These are phyloP conservation scores for Plasmopara halstedii DNA, from an alignment of 352 stramenopile genomes.

Conservation along the genomic window DNA sequence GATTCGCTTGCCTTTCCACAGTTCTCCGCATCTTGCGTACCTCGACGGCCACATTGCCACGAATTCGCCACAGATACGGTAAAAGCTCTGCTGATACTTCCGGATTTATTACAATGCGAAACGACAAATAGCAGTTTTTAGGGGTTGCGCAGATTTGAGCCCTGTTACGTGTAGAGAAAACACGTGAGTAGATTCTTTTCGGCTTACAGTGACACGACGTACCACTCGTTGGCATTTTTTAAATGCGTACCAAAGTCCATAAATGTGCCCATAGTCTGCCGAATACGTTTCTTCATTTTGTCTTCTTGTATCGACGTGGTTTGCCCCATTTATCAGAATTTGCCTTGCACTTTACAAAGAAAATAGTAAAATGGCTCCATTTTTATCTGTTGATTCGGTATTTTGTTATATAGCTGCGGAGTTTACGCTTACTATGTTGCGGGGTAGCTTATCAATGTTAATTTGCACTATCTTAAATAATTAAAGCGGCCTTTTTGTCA, in stretches of 20 bases:
- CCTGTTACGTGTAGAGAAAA: constrained; percentile 21
- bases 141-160: constrained; percentile 59
- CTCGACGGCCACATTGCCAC: constrained; percentile 62
- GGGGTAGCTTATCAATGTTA: background rate
- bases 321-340: constrained; percentile 43
- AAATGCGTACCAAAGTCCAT: constrained; percentile 64
- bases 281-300: constrained; percentile 65
- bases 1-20: constrained; percentile 24
- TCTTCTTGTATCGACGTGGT: constrained; percentile 60
- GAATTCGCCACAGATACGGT: constrained; percentile 65
- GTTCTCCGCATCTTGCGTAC: constrained; percentile 61
- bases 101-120: constrained; percentile 63
- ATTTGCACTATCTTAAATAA: background rate
- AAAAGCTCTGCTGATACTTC: constrained; percentile 52
- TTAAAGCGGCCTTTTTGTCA: no score
- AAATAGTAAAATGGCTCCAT: constrained; percentile 23
- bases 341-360: constrained; percentile 1
- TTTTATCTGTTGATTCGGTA: no score
- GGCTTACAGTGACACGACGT: constrained; percentile 12
- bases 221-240: constrained; percentile 76
- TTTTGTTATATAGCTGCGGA: no score
- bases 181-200: background rate
- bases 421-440: background rate
- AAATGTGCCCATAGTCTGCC: constrained; percentile 62
- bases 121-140: constrained; percentile 69